Base-by-base conservation (phyloP, 306 rosid genomes). In the Vigna trinervia region DNA sequence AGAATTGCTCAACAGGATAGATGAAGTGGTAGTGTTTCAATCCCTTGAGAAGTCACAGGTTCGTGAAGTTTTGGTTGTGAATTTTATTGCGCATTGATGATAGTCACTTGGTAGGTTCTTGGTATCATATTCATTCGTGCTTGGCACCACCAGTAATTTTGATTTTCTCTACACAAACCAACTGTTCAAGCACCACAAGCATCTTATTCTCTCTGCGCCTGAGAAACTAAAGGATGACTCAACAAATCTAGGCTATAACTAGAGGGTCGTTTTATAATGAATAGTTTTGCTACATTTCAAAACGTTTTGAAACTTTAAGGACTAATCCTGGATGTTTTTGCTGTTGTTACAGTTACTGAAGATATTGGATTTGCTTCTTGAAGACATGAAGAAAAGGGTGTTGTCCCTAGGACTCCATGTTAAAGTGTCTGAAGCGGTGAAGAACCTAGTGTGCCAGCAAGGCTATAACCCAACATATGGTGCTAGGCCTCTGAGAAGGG, bases 1-100 rank as follows among this genome's bases (percentile, higher is more conserved):
- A 8, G 98, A 95, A 86, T 77, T 95, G 81, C 96, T 95, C 75
- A 95, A 92, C 85, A 84, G 98, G 71, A 84, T 95, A 73, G 98
- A 95, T 71, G 97, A 95, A 88, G 88, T 92, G 30, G 90, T 95
- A 6, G 96, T 92, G 79, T 95, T 95, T 85, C 97, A 81, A 69
- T 66, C 93, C 78, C 93, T 95, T 54, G 87, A 90, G 60, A 95
- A 88, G 88, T 32, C 94, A 78, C 90, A 92, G 97, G 98, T 95
- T 82, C 9, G 91, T 78, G 63, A 47, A 65, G 73, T 82, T 65
- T 12, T 70, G 60, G 50, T 62, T 43, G 22, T 56, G 63, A 51
- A 41, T 52, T 69, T 10, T 57, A 66, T 65, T 63, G 51, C 45
- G 71, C 71, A 64, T 3, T 22, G 50, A 22, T 28, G 48, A 13